These are phyloP conservation scores for Filosporella fistucella DNA, from an alignment of 495 filamentous ascomycete species.

Conservation along the genomic window DNA sequence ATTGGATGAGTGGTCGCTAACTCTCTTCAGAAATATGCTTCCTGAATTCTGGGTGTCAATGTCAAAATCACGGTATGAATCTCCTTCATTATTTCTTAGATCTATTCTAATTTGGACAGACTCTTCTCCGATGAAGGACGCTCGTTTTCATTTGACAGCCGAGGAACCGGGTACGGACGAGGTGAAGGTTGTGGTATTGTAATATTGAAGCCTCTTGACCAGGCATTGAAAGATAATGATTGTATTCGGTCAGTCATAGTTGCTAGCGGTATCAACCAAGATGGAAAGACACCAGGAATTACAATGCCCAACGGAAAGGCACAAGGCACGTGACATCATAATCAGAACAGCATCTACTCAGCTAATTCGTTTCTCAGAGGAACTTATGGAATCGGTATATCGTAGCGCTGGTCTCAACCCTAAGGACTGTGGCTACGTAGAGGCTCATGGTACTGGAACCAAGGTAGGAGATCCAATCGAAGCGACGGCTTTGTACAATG, in stretches of 20 bases:
- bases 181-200: conserved; percentile 59
- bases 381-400: conserved; percentile 50
- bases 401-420: conserved; percentile 38
- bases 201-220: conserved; percentile 54
- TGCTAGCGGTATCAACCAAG: conserved; percentile 55
- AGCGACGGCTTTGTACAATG: conserved; percentile 48
- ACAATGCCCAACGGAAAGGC: conserved; percentile 53
- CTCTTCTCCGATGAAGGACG: conserved; percentile 32
- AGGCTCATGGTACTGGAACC: conserved; percentile 54
- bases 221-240: conserved; percentile 51
- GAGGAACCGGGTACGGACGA: conserved; percentile 62
- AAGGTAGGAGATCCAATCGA: conserved; percentile 60
- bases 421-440: conserved; percentile 45
- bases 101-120: conserved; percentile 6
- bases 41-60: conserved; percentile 24
- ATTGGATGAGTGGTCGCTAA: no score
- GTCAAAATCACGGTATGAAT: conserved; percentile 27
- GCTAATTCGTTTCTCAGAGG: conserved; percentile 47
- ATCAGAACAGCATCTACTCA: conserved; percentile 34
- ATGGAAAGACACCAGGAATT: conserved; percentile 55
- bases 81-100: neutral
- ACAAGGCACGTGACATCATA: conserved; percentile 43
- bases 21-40: no score
- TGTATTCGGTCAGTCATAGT: conserved; percentile 59
- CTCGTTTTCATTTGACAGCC: conserved; percentile 58